These are phyloP conservation scores for Basidiobolus meristosporus DNA, from an alignment of 371 early-diverging fungal genomes.

Conservation along the genomic window DNA sequence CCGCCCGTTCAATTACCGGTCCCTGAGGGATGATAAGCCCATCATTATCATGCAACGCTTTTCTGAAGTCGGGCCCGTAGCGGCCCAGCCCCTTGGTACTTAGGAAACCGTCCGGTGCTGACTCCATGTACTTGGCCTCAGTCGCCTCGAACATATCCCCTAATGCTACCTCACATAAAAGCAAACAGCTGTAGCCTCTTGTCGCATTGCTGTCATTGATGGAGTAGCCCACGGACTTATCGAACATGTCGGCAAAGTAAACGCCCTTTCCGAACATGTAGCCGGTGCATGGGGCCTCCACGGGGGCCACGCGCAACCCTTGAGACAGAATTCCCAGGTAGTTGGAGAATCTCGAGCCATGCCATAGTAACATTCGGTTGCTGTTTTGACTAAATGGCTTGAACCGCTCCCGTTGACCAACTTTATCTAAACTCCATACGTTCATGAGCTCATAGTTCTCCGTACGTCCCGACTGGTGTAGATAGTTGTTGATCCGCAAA, in stretches of 20 bases:
- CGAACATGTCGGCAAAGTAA: conserved; percentile 48
- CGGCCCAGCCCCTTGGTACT: conserved; percentile 30
- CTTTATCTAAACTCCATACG: conserved; percentile 17
- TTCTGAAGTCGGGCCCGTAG: conserved; percentile 20
- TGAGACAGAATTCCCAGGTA: conserved; percentile 37
- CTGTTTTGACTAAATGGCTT: conserved; percentile 6
- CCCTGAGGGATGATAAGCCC: conserved; percentile 21
- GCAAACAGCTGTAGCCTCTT: conserved; percentile 23
- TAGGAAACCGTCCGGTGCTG: conserved; percentile 12
- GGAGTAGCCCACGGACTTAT: conserved; percentile 42
- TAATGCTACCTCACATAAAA: conserved; percentile 44
- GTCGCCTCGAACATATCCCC: conserved; percentile 22
- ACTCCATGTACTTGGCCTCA: conserved; percentile 25
- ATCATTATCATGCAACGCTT: conserved; percentile 5
- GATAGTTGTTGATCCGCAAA: too few relatives aligned
- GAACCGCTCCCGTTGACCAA: conserved; percentile 10
- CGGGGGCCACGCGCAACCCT: conserved; percentile 35
- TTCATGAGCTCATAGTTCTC: conserved; percentile 16
- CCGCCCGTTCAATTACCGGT: conserved; percentile 6
- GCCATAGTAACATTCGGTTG: conserved; percentile 24
- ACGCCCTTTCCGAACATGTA: conserved; percentile 58
- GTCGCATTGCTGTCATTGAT: conserved; percentile 16
- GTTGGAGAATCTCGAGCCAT: conserved; percentile 24
- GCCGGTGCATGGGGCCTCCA: conserved; percentile 36
- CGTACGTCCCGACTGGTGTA: conserved; percentile 27